phyloP scores from a whole-genome alignment of 2,329 filamentous ascomycete species.

The Aurifilum marmelostoma region DNA sequence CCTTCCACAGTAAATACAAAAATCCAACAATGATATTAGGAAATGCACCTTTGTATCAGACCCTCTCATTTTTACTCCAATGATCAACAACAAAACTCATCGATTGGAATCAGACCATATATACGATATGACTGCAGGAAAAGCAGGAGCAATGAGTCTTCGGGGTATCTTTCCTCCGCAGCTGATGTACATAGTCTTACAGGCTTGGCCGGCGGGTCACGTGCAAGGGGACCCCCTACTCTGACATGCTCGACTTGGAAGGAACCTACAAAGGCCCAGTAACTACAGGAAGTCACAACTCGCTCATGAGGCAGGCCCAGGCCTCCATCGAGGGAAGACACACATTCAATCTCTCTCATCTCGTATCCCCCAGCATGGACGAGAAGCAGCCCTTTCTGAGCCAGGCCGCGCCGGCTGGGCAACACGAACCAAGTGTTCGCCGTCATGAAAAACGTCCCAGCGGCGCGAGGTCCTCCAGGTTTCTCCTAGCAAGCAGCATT shows the following conservation, averaged over 20 bases:
- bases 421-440: not conserved
- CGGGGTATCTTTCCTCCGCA: not conserved
- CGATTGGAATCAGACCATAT: too few species aligned
- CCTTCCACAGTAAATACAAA: too few species aligned
- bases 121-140: too few species aligned
- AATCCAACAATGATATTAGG: too few species aligned
- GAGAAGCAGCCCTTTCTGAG: constrained; percentile 25
- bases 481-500: constrained; percentile 15
- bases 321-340: not conserved
- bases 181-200: not conserved
- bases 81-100: too few species aligned
- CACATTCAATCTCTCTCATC: not conserved
- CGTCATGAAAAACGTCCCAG: not conserved
- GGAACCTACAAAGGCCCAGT: not conserved
- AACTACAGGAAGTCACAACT: not conserved
- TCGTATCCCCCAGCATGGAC: constrained; percentile 13
- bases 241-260: not conserved
- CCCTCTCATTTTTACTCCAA: too few species aligned
- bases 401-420: not conserved
- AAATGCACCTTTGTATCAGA: too few species aligned
- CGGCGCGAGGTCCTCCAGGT: not conserved
- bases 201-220: not conserved
- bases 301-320: not conserved
- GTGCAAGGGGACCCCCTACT: not conserved
- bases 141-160: not conserved